Evolutionary conservation across 2,329 filamentous ascomycete genomes (phyloP).

Genomic region (Daldinia eschscholtzii): DNA sequence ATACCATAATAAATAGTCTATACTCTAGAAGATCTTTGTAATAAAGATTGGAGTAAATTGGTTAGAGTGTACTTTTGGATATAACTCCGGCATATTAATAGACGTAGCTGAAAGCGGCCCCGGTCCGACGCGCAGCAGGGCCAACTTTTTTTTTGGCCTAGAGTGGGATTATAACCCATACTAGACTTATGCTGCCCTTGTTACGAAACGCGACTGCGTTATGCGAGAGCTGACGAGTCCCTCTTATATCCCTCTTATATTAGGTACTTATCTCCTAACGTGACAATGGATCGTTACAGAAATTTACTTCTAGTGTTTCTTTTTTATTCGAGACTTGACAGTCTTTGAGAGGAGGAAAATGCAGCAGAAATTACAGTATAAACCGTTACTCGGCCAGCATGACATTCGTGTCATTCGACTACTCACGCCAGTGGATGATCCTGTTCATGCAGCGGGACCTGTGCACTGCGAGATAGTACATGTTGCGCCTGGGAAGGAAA

Average conservation of each 20-base stretch:
- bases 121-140: background rate
- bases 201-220: conserved; percentile 3
- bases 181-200: background rate
- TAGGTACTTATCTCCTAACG: background rate
- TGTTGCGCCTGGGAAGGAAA: conserved; percentile 10
- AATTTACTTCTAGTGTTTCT: background rate
- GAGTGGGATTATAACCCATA: conserved; percentile 12
- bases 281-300: background rate
- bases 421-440: conserved; percentile 23
- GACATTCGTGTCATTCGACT: conserved; percentile 28
- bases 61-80: background rate
- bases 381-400: background rate
- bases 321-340: background rate
- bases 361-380: conserved; percentile 7
- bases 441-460: conserved; percentile 16
- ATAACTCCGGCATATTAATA: background rate
- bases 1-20: background rate
- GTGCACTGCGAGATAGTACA: conserved; percentile 15
- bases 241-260: no score
- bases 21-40: background rate
- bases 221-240: conserved; percentile 3
- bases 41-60: background rate
- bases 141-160: conserved; percentile 1
- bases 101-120: background rate
- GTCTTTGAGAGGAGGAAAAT: background rate